Percentiles rank a stretch among this genome's conserved stretches.
phyloP scores from a whole-genome alignment of 106 monocot species.

The Chionographis japonica region DNA sequence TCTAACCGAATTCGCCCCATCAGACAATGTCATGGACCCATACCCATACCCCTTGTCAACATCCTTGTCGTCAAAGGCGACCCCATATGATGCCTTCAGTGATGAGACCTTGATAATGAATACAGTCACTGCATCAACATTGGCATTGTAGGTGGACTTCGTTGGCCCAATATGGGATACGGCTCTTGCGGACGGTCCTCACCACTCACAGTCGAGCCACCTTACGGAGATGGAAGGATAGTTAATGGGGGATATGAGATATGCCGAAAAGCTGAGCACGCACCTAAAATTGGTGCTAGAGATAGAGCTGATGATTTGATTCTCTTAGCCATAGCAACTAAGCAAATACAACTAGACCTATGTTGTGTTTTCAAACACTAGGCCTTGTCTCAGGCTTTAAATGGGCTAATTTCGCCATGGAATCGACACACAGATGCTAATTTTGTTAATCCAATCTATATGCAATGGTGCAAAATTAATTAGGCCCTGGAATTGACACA shows the following conservation, averaged over 20 bases:
- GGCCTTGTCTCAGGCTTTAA: constrained; percentile 76
- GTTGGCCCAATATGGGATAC: constrained; percentile 66
- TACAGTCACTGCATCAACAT: constrained; percentile 47
- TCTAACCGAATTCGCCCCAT: constrained; percentile 59
- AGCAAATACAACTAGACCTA: constrained; percentile 70
- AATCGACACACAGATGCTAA: too few relatives aligned
- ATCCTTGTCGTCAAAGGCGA: constrained; percentile 41
- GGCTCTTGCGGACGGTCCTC: constrained; percentile 38
- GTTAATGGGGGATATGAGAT: constrained; percentile 73
- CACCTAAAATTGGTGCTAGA: constrained; percentile 63
- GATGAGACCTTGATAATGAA: constrained; percentile 54
- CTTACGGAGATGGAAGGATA: constrained; percentile 83
- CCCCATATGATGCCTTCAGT: constrained; percentile 47
- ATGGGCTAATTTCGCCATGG: constrained; percentile 72
- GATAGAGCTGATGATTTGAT: constrained; percentile 42
- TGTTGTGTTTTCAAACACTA: constrained; percentile 73
- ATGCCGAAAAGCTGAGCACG: constrained; percentile 28
- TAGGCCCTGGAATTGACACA: too few relatives aligned
- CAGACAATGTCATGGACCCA: constrained; percentile 72
- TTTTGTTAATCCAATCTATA: too few relatives aligned
- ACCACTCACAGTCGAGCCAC: constrained; percentile 20
- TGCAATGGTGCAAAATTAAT: too few relatives aligned
- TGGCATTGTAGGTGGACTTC: constrained; percentile 50
- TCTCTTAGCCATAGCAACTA: constrained; percentile 84
- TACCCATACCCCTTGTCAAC: constrained; percentile 61